phyloP scores from a whole-genome alignment of 2,329 filamentous ascomycete species.

The Dothistroma septosporum region DNA sequence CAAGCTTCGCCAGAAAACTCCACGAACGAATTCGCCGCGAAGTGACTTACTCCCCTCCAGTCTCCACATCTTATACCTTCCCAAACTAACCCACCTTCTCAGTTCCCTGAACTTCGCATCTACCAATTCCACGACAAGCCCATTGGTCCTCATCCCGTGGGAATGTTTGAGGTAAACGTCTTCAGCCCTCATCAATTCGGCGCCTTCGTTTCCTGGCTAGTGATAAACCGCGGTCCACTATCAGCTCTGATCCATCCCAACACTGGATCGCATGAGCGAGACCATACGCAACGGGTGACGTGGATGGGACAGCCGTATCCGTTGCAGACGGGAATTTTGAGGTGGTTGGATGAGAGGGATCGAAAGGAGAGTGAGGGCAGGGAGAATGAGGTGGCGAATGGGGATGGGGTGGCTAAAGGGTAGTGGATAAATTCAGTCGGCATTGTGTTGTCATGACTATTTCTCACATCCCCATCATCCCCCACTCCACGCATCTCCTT shows the following conservation, averaged over 20 bases:
- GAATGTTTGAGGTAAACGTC: constrained; percentile 91
- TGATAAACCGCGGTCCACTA: constrained; percentile 74
- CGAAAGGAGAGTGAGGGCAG: not conserved
- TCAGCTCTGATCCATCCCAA: constrained; percentile 81
- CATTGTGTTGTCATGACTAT: not conserved
- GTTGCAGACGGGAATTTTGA: constrained; percentile 54
- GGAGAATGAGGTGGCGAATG: constrained; percentile 4
- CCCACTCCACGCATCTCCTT: not conserved
- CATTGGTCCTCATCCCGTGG: constrained; percentile 74
- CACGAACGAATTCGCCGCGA: constrained; percentile 76
- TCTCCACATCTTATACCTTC: no score
- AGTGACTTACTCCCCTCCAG: constrained; percentile 43
- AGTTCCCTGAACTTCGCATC: constrained; percentile 75
- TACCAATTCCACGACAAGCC: constrained; percentile 74
- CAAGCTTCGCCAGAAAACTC: constrained; percentile 64
- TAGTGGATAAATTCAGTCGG: not conserved
- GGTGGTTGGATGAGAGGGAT: constrained; percentile 26
- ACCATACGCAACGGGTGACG: constrained; percentile 65
- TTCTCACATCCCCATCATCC: not conserved
- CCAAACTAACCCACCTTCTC: not conserved
- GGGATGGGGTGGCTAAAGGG: not conserved
- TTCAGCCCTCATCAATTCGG: constrained; percentile 83
- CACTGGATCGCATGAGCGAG: constrained; percentile 59
- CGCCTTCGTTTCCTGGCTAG: constrained; percentile 80
- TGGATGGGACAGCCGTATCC: constrained; percentile 67